A percentile compares a stretch with the other conserved stretches of the same genome.
Evolutionary conservation across 495 filamentous ascomycete species (phyloP).

Genomic region (Neurospora discreta): DNA sequence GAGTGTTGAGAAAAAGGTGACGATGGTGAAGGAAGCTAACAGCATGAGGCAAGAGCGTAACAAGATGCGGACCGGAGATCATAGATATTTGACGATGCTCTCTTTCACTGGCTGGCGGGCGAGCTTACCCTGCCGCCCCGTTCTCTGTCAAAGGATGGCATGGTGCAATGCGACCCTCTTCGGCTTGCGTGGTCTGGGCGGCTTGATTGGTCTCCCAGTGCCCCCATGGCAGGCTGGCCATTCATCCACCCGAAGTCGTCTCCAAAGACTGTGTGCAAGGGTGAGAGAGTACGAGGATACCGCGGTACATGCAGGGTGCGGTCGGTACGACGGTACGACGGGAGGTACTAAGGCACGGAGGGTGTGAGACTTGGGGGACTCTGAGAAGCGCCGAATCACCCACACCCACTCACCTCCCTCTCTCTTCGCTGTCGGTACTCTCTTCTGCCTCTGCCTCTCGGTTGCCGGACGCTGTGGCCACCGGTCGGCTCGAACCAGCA

Average conservation of each 20-base stretch:
- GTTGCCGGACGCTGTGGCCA: conserved; percentile 3
- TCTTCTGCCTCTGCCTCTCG: neutral
- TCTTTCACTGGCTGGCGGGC: neutral
- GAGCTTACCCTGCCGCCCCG: conserved; percentile 20
- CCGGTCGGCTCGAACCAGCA: conserved; percentile 17
- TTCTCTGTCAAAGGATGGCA: conserved; percentile 17
- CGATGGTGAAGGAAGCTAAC: conserved; percentile 12
- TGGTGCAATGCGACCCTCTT: conserved; percentile 13
- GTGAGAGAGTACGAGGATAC: neutral
- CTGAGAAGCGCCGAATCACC: neutral
- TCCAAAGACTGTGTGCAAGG: neutral
- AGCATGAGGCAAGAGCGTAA: conserved; percentile 11
- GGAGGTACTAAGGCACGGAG: neutral
- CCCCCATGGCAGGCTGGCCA: conserved; percentile 21
- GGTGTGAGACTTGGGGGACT: neutral
- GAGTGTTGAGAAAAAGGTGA: conserved; percentile 24
- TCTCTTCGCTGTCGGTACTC: conserved; percentile 1
- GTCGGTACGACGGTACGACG: neutral
- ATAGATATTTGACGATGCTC: conserved; percentile 24
- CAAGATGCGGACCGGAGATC: conserved; percentile 18
- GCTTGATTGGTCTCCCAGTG: conserved; percentile 20
- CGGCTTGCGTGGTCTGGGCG: conserved; percentile 22
- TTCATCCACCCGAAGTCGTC: neutral
- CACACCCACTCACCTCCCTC: neutral
- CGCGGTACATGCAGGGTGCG: neutral